Evolutionary conservation across 768 basidiomycete species (phyloP).

Genomic region (Chlorophyllum brunneum): DNA sequence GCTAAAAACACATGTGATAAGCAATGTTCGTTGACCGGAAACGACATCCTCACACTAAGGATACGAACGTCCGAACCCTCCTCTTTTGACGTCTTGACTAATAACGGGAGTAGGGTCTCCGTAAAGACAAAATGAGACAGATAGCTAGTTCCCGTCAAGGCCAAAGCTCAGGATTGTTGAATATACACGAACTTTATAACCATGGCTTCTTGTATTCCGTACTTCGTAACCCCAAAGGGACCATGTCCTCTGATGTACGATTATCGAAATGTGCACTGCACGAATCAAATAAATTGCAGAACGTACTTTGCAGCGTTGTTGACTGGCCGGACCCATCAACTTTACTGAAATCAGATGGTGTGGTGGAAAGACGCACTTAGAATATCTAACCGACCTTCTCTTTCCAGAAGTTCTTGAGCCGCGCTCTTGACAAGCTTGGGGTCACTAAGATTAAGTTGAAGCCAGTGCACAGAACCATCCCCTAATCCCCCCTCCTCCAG

Average conservation of each 20-base stretch:
- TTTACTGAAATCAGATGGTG: not conserved
- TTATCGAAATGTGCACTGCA: not conserved
- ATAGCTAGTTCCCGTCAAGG: slow-evolving; percentile 30
- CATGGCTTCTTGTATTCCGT: slow-evolving; percentile 15
- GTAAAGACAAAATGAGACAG: slow-evolving; percentile 56
- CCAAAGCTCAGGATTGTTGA: not conserved
- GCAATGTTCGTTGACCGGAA: not conserved
- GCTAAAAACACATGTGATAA: slow-evolving; percentile 18
- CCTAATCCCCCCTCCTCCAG: slow-evolving; percentile 43
- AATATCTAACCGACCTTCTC: slow-evolving; percentile 52
- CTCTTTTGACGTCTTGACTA: slow-evolving; percentile 44
- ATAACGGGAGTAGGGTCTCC: slow-evolving; percentile 45
- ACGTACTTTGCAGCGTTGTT: slow-evolving; percentile 41
- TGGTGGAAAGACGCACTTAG: slow-evolving; percentile 34
- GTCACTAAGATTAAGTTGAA: slow-evolving; percentile 49
- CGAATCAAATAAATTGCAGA: not conserved
- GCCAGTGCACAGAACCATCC: slow-evolving; percentile 43
- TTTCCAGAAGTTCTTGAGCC: slow-evolving; percentile 45
- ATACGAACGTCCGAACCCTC: slow-evolving; percentile 56
- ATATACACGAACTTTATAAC: slow-evolving; percentile 8
- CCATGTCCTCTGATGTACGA: slow-evolving; percentile 10
- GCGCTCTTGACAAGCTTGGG: slow-evolving; percentile 42
- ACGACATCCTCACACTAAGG: slow-evolving; percentile 40
- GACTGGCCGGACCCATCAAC: slow-evolving; percentile 27
- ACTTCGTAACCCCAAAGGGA: slow-evolving; percentile 13